Conservation (phyloP, 2,329 filamentous ascomycete genomes). For the Colletotrichum abscissum region DNA sequence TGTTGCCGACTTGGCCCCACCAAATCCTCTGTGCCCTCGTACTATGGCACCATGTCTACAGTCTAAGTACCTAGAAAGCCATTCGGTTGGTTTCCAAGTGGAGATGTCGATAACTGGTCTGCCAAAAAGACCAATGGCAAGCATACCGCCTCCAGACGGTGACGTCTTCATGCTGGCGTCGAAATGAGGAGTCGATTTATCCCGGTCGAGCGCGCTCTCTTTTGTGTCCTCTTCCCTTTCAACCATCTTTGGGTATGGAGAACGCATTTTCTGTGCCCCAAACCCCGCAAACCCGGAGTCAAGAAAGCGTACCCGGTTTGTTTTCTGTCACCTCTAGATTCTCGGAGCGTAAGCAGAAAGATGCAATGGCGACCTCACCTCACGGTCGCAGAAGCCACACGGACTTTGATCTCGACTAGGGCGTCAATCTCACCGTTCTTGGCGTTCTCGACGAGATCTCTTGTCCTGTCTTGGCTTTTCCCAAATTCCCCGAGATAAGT, state of each 20-base stretch:
- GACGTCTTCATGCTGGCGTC: conserved; percentile 13
- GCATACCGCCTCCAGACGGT: not conserved
- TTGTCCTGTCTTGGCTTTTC: conserved; percentile 5
- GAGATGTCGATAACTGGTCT: not conserved
- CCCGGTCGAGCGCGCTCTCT: not conserved
- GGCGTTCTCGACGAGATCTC: not conserved
- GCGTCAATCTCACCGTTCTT: not conserved
- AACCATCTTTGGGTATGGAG: not conserved
- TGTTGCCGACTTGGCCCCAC: not conserved
- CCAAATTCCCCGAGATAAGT: not conserved
- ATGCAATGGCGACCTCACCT: too few relatives aligned
- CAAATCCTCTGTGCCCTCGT: not conserved
- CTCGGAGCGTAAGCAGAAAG: not conserved
- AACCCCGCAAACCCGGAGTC: not conserved
- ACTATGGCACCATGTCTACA: not conserved
- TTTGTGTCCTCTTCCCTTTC: not conserved
- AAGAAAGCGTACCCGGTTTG: not conserved
- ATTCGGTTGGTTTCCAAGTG: conserved; percentile 2
- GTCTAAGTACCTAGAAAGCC: not conserved
- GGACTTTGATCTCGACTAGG: not conserved
- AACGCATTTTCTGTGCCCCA: not conserved
- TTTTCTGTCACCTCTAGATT: not conserved
- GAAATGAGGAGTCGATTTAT: conserved; percentile 4
- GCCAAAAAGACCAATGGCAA: conserved; percentile 13
- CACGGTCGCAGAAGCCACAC: not conserved